Percentiles rank a stretch among this genome's conserved stretches.
Evolutionary conservation across 495 filamentous ascomycete genomes (phyloP).

Genomic region (Trichodelitschia bisporula): DNA sequence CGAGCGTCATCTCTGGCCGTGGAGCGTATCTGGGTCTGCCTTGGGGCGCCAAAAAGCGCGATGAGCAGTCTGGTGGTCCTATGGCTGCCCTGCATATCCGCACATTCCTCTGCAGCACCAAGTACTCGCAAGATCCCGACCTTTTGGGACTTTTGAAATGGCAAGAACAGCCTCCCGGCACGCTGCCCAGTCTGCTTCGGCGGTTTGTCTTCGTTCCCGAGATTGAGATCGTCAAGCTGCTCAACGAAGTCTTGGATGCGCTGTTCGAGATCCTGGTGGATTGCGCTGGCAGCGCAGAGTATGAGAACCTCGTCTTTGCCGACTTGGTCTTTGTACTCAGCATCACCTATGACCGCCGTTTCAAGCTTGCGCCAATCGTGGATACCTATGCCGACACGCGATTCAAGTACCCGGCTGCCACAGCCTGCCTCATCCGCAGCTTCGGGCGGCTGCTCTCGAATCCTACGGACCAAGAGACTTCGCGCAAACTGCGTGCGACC

Average conservation of each 20-base stretch:
- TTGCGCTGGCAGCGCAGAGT: conserved; percentile 68
- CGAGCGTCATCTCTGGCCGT: conserved; percentile 32
- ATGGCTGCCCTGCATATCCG: conserved; percentile 50
- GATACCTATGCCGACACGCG: conserved; percentile 72
- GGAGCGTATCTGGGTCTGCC: conserved; percentile 70
- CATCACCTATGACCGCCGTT: conserved; percentile 83
- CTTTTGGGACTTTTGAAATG: conserved; percentile 67
- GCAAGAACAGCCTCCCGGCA: conserved; percentile 44
- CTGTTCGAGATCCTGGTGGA: conserved; percentile 80
- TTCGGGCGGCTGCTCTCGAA: conserved; percentile 62
- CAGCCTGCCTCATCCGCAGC: conserved; percentile 70
- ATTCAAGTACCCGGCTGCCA: conserved; percentile 87
- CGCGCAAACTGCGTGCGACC: conserved; percentile 64
- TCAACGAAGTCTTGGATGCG: conserved; percentile 74
- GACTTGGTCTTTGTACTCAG: conserved; percentile 72
- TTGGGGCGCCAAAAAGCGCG: conserved; percentile 48
- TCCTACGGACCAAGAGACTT: conserved; percentile 52
- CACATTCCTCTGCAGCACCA: conserved; percentile 85
- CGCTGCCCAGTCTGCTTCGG: conserved; percentile 48
- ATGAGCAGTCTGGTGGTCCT: conserved; percentile 50
- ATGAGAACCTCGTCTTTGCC: conserved; percentile 80
- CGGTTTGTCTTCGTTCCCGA: conserved; percentile 83
- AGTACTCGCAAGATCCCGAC: conserved; percentile 81
- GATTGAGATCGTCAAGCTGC: conserved; percentile 87
- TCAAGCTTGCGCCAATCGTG: conserved; percentile 72